These are phyloP conservation scores for Esteya vermicola DNA, from an alignment of 2,329 filamentous ascomycete genomes.

Conservation along the genomic window DNA sequence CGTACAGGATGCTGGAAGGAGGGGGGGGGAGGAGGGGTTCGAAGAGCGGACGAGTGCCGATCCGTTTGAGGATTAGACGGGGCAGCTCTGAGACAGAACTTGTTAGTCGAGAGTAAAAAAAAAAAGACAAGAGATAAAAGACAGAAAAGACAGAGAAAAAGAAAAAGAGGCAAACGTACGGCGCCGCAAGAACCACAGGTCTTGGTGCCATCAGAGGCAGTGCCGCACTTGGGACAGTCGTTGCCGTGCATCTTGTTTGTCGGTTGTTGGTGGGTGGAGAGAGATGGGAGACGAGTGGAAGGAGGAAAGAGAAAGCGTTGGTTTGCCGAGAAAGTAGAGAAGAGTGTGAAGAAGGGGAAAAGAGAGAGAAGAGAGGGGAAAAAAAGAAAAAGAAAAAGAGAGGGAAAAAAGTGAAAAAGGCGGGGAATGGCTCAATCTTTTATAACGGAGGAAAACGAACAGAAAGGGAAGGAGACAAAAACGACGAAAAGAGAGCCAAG, in stretches of 20 bases:
- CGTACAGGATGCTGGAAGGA: too few species aligned
- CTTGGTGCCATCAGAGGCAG: conserved; percentile 31
- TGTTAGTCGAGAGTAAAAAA: background rate
- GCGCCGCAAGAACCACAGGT: conserved; percentile 41
- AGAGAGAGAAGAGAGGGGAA: background rate
- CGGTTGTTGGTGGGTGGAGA: too few species aligned
- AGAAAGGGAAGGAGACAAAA: background rate
- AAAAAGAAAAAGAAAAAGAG: background rate
- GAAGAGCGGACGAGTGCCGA: too few species aligned
- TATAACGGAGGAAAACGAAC: background rate
- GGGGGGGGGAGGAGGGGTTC: too few species aligned
- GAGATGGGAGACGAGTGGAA: background rate
- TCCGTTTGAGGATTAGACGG: background rate
- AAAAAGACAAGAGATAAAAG: background rate
- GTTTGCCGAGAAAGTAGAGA: background rate
- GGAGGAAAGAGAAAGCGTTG: background rate
- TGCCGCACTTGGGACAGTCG: conserved; percentile 43
- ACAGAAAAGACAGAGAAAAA: background rate
- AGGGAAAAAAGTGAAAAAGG: background rate
- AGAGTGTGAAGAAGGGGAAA: background rate
- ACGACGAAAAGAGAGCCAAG: background rate
- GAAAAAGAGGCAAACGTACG: conserved; percentile 24
- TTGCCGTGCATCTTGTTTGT: conserved; percentile 22
- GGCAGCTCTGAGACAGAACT: conserved; percentile 2
- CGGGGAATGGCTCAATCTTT: background rate